Conservation (phyloP, 805 yeast species). For the Isabelozyma rhagii region DNA sequence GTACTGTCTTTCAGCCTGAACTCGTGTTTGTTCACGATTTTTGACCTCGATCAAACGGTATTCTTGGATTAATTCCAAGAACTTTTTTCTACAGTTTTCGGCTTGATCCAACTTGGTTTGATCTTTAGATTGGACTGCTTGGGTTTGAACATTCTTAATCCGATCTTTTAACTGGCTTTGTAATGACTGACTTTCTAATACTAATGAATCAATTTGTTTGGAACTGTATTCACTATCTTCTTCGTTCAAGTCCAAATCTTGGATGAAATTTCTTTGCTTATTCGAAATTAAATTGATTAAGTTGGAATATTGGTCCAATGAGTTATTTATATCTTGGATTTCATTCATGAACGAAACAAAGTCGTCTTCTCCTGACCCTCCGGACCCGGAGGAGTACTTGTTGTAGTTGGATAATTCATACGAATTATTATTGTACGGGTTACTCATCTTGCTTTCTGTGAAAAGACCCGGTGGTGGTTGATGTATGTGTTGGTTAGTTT, state of each 20-base stretch:
- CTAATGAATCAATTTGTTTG: constrained; percentile 72
- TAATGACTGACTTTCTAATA: constrained; percentile 73
- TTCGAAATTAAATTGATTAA: constrained; percentile 36
- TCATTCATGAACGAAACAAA: constrained; percentile 45
- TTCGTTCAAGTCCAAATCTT: constrained; percentile 38
- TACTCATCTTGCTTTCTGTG: constrained; percentile 22
- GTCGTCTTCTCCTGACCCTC: constrained; percentile 33
- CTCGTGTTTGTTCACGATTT: constrained; percentile 78
- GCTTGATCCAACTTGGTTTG: constrained; percentile 86
- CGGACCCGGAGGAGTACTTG: constrained; percentile 20
- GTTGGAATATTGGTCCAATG: constrained; percentile 38
- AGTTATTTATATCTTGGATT: constrained; percentile 41
- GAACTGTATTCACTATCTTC: constrained; percentile 55
- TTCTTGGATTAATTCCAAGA: constrained; percentile 81
- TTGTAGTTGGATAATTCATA: constrained; percentile 26
- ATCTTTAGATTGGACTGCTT: constrained; percentile 57
- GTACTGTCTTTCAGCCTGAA: constrained; percentile 90
- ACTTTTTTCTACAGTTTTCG: constrained; percentile 79
- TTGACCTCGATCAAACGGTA: constrained; percentile 84
- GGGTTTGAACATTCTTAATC: constrained; percentile 73
- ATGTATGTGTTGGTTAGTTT: too few relatives aligned
- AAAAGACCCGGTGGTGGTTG: neutral
- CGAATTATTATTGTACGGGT: constrained; percentile 25
- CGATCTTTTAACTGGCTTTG: constrained; percentile 72
- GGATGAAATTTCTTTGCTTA: constrained; percentile 39